These are phyloP conservation scores for Herpotrichia juniperi DNA, from an alignment of 2,329 filamentous ascomycete species.

Conservation along the genomic window DNA sequence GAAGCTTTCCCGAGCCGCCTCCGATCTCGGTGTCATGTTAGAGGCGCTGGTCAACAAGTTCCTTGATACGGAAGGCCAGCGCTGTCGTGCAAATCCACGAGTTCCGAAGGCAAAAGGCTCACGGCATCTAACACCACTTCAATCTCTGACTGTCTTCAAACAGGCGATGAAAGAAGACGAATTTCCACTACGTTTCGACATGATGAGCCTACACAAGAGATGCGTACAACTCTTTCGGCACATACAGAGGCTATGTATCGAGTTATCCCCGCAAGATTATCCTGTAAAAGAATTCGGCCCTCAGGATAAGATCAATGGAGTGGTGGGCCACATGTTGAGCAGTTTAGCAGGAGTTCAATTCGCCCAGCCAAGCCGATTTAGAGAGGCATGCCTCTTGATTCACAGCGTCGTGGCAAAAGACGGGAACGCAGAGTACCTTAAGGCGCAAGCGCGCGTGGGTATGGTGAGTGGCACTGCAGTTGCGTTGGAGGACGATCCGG, in stretches of 20 bases:
- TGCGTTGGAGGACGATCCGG: not conserved
- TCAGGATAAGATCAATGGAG: not conserved
- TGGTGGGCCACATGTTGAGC: not conserved
- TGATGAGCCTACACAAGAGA: conserved; percentile 3
- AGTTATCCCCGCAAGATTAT: conserved; percentile 13
- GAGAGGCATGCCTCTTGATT: not conserved
- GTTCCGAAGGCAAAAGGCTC: not conserved
- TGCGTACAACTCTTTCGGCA: conserved; percentile 7
- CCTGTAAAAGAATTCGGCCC: too few species aligned
- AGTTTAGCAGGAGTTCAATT: not conserved
- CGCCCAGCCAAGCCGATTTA: not conserved
- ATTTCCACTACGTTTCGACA: conserved; percentile 12
- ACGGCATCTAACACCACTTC: not conserved
- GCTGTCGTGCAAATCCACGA: not conserved
- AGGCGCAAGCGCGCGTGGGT: not conserved
- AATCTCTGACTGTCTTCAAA: conserved; percentile 7
- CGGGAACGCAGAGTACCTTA: not conserved
- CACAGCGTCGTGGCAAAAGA: not conserved
- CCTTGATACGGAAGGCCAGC: conserved; percentile 2
- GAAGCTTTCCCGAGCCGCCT: not conserved
- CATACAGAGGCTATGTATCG: conserved; percentile 11
- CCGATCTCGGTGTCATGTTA: not conserved
- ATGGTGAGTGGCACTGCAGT: not conserved
- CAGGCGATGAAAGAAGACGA: conserved; percentile 12
- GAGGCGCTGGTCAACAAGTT: not conserved